Evolutionary conservation across 371 early-diverging fungal genomes (phyloP).

Genomic region (Mortierella sp.): DNA sequence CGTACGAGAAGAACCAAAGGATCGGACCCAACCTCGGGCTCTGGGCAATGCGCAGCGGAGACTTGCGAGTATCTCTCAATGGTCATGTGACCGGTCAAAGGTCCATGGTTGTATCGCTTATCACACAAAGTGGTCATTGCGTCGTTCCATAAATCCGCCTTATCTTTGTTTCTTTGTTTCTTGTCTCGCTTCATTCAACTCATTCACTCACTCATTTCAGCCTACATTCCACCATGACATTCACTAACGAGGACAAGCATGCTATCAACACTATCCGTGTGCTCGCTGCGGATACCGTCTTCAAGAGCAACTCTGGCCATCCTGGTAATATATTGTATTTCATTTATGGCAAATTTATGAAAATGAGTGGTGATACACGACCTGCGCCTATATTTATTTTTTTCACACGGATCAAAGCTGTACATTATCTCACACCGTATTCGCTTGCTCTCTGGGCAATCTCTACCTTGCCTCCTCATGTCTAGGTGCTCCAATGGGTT

Average conservation of each 20-base stretch:
- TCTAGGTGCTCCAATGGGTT: conserved; percentile 97
- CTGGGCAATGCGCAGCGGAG: too few relatives aligned
- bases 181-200: too few relatives aligned
- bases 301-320: conserved; percentile 97
- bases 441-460: neutral
- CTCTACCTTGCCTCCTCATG: neutral
- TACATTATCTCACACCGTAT: conserved; percentile 1
- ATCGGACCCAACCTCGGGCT: too few relatives aligned
- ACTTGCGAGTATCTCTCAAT: too few relatives aligned
- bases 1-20: too few relatives aligned
- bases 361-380: neutral
- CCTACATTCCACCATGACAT: conserved; percentile 55
- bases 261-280: conserved; percentile 95
- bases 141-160: neutral
- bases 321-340: conserved; percentile 74
- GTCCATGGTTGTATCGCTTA: too few relatives aligned
- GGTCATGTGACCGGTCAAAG: too few relatives aligned
- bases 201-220: neutral
- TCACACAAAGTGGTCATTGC: too few relatives aligned
- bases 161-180: neutral
- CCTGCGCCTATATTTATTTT: neutral
- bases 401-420: conserved; percentile 22
- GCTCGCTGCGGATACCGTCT: conserved; percentile 95
- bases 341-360: neutral
- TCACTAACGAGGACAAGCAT: conserved; percentile 71